Base-by-base conservation (phyloP, 2,329 filamentous ascomycete genomes). In the Ophiostoma piceae region DNA sequence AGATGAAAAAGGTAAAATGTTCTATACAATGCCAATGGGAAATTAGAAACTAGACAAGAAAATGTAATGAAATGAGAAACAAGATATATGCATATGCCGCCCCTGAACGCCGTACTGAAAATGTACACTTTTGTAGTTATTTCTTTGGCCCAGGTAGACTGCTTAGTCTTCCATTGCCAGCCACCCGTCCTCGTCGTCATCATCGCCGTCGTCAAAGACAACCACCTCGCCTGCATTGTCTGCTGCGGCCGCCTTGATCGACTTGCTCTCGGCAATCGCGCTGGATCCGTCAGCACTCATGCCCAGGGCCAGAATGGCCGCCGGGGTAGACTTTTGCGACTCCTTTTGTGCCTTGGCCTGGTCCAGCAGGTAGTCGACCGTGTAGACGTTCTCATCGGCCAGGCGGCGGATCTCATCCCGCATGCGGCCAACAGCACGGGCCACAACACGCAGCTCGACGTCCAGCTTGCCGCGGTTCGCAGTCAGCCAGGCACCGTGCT, bases 371-470 rank as follows among this genome's bases (percentile, higher is more conserved):
- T 96, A 97, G 76, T 96, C 92, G 69, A 97, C 88, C 78, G 91
- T 90, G 80, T 96, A 96, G 68, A 90, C 84, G 76, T 97, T 98
- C 78, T 94, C 91, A 74, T 97, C 93, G 0, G 92, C 92, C 73
- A 97, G 80, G 74, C 88, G 87, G 78, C 92, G 88, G 72, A 98
- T 86, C 76, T 97, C 94, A 71, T 91, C 88, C 74, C 91, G 87
- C 80, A 97, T 92, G 76, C 88, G 88, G 57, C 87, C 84, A 19
- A 98, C 86, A 5, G 92, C 93, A 72, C 93, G 88, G 72, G 92
- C 89, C 8, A 97, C 89, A 41, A 92, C 86, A 47, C 95, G 86
- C 73, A 98, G 81, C 79, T 98, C 95, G 2, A 94, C 86, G 51
- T 94, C 92, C 43, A 95, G 88, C 74, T 90, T 89, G 68, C 87